Percentiles rank a stretch among this genome's conserved stretches.
Conservation (phyloP, 2,329 filamentous ascomycete genomes). For the Aspergillus uvarum region DNA sequence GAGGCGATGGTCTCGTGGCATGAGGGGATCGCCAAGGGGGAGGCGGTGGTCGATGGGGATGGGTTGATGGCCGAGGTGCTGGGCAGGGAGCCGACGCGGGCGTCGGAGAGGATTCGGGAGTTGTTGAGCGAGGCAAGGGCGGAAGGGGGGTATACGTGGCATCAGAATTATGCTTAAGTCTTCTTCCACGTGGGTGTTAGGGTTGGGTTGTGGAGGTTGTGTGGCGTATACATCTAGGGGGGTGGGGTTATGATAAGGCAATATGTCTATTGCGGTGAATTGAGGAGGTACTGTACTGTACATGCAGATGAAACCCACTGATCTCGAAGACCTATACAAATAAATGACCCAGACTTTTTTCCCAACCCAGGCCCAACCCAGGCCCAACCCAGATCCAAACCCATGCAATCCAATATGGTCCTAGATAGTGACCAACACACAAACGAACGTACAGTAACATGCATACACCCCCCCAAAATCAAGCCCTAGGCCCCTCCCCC, state of each 20-base stretch:
- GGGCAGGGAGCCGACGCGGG: conserved; percentile 44
- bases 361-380: no score
- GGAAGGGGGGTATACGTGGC: conserved; percentile 44
- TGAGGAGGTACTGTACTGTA: no score
- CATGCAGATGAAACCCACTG: no score
- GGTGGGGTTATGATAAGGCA: no score
- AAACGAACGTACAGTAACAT: no score
- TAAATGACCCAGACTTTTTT: no score
- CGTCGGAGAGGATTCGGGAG: conserved; percentile 36
- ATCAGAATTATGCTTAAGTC: conserved; percentile 42
- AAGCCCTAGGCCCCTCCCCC: not conserved
- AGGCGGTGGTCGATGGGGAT: conserved; percentile 42
- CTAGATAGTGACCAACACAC: no score
- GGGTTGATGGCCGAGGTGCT: conserved; percentile 46
- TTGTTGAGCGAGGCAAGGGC: conserved; percentile 28
- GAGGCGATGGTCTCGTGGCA: conserved; percentile 45
- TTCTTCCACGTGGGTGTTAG: not conserved
- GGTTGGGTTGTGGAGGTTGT: not conserved
- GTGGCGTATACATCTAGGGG: no score
- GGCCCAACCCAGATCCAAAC: no score
- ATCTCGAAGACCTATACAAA: no score
- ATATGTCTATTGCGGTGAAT: no score
- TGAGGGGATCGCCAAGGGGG: conserved; percentile 47
- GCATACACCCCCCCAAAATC: not conserved
- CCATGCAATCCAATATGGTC: no score